Evolutionary conservation across 1,284 basidiomycete species (phyloP).

Genomic region (Rhodotorula sp.): DNA sequence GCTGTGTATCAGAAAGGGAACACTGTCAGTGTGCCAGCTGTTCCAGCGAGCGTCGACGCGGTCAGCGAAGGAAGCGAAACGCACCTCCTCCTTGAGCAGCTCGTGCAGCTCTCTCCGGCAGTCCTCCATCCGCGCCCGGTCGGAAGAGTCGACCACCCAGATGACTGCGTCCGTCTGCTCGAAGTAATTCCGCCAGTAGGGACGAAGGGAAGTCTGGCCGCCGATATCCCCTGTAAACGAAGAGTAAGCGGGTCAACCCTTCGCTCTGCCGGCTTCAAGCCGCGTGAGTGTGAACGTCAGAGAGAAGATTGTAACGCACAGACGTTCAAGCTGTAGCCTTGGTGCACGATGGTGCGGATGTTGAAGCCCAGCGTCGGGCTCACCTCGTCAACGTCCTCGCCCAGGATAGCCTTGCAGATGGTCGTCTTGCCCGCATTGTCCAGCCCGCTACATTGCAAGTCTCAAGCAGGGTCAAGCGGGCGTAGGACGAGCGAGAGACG

Average conservation of each 20-base stretch:
- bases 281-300: too few relatives aligned
- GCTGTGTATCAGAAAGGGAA: constrained; percentile 55
- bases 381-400: constrained; percentile 81
- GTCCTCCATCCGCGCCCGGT: constrained; percentile 83
- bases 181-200: constrained; percentile 99
- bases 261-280: too few relatives aligned
- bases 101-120: constrained; percentile 83
- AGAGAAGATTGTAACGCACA: constrained; percentile 60
- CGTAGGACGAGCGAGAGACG: not conserved
- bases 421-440: constrained; percentile 99
- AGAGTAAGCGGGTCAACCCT: not conserved
- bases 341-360: constrained; percentile 91
- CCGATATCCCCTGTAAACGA: constrained; percentile 81
- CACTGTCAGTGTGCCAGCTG: too few relatives aligned
- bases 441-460: constrained; percentile 68
- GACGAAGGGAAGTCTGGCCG: constrained; percentile 88
- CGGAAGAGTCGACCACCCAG: constrained; percentile 97
- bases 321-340: constrained; percentile 87
- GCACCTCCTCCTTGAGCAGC: constrained; percentile 86
- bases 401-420: constrained; percentile 89
- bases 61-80: constrained; percentile 43
- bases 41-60: not conserved
- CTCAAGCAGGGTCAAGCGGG: not conserved
- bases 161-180: constrained; percentile 97
- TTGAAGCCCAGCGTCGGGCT: constrained; percentile 98